Base-by-base conservation (phyloP, 768 basidiomycete genomes). In the Tylopilus rubrobrunneus region DNA sequence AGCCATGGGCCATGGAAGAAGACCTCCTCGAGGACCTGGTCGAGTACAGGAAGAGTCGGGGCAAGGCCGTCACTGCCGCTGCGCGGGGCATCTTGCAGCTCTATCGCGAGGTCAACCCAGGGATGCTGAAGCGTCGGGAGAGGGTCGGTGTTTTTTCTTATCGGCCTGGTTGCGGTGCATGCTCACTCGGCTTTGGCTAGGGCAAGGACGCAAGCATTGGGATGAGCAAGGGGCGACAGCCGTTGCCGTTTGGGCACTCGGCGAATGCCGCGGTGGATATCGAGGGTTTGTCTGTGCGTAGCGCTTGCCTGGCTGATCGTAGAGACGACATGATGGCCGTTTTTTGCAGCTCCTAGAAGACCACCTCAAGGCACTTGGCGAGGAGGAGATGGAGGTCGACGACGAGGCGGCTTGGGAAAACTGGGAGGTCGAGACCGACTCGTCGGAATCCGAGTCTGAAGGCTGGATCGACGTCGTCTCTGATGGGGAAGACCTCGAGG, bases 1-100 rank as follows among this genome's bases (percentile, higher is more conserved):
- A 99, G 67, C 92, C 96, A 5, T 95, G 93, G 92, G 85, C 89
- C 50, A 98, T 99, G 88, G 92, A 96, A 60, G 92, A 92, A 60
- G 96, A 98, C 63, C 71, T 98, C 25, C 75, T 99, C 5, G 85
- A 88, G 4, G 97, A 99, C 72, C 71, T 99, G 57, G 82, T 98
- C 48, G 95, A 93, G 71, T 99, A 99, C 69, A 79, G 86, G 66
- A 98, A 97, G 75, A 95, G 92, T 62, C 83, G 86, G 62, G 97
- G 98, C 71, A 98, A 98, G 74, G 81, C 87, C 1, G 93, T 97
- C 41, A 86, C 87, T 7, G 83, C 90, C n/a, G 93, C 90, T 43
- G 86, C 92, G 3, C 78, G 97, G 27, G 90, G 93, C 14, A 67
- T 99, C 45, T 71, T 98, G 48, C 90, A 89, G 66, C 74, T 98